A percentile compares a stretch with the other conserved stretches of the same genome.
Conservation (phyloP, 495 filamentous ascomycete species). For the Thermothielavioides terrestris region DNA sequence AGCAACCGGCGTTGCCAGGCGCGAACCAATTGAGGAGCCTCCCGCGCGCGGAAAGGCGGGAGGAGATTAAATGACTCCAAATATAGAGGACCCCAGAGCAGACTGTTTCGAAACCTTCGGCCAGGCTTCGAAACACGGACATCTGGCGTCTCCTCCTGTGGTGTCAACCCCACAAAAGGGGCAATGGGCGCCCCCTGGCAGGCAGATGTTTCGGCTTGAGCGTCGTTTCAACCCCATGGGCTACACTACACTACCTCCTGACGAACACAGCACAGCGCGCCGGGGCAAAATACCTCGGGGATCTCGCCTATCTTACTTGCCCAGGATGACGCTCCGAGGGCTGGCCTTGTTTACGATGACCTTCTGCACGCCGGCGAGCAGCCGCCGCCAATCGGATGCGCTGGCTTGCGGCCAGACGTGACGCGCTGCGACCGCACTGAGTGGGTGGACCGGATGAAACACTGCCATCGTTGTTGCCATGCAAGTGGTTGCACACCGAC, state of each 20-base stretch:
- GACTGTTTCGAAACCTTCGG: conserved; percentile 20
- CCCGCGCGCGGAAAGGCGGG: conserved; percentile 12
- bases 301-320: background rate
- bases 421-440: background rate
- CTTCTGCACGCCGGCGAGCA: background rate
- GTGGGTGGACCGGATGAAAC: background rate
- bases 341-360: background rate
- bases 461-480: conserved; percentile 1
- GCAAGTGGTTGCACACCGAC: conserved; percentile 11
- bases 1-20: background rate
- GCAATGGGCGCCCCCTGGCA: background rate
- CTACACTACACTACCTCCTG: background rate
- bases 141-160: background rate
- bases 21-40: background rate
- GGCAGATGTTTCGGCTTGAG: conserved; percentile 11
- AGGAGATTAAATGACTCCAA: conserved; percentile 12
- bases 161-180: background rate
- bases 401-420: background rate
- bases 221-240: background rate
- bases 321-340: background rate
- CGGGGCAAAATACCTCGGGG: background rate
- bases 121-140: conserved; percentile 19
- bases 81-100: conserved; percentile 8
- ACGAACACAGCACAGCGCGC: too few relatives aligned
- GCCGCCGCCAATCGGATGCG: conserved; percentile 3